Evolutionary conservation across 306 rosid species (phyloP).

Genomic region (Calophaca sinica): DNA sequence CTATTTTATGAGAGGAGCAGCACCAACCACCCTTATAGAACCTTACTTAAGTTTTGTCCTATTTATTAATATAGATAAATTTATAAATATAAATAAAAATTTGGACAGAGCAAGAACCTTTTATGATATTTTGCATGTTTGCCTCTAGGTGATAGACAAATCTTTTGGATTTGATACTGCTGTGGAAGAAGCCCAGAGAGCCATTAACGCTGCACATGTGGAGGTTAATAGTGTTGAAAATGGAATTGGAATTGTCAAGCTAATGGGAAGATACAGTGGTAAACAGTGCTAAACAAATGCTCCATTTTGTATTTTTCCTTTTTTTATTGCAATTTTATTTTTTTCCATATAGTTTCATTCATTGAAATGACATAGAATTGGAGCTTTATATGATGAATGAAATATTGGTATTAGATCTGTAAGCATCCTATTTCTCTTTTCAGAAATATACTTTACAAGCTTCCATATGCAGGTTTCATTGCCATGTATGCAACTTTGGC

Average conservation of each 20-base stretch:
- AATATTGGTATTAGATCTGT: slow-evolving; percentile 40
- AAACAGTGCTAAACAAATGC: slow-evolving; percentile 41
- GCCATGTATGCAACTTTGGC: slow-evolving; percentile 95
- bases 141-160: slow-evolving; percentile 88
- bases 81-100: slow-evolving; percentile 23
- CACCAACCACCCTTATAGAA: no score
- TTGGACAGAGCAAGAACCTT: slow-evolving; percentile 21
- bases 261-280: slow-evolving; percentile 98
- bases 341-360: slow-evolving; percentile 32
- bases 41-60: no score
- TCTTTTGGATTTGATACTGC: slow-evolving; percentile 99
- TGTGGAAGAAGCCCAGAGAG: slow-evolving; percentile 98
- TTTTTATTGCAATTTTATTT: slow-evolving; percentile 14
- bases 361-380: slow-evolving; percentile 31
- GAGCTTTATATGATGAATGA: slow-evolving; percentile 22
- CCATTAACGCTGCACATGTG: slow-evolving; percentile 94
- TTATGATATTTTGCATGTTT: slow-evolving; percentile 45
- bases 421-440: slow-evolving; percentile 45
- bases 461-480: slow-evolving; percentile 87
- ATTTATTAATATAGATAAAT: neutral
- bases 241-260: slow-evolving; percentile 92
- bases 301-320: neutral
- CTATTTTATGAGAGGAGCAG: no score
- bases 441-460: slow-evolving; percentile 46
- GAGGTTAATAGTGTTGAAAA: slow-evolving; percentile 95